Evolutionary conservation across 2,329 filamentous ascomycete genomes (phyloP).

Genomic region (Sarocladium kiliense): DNA sequence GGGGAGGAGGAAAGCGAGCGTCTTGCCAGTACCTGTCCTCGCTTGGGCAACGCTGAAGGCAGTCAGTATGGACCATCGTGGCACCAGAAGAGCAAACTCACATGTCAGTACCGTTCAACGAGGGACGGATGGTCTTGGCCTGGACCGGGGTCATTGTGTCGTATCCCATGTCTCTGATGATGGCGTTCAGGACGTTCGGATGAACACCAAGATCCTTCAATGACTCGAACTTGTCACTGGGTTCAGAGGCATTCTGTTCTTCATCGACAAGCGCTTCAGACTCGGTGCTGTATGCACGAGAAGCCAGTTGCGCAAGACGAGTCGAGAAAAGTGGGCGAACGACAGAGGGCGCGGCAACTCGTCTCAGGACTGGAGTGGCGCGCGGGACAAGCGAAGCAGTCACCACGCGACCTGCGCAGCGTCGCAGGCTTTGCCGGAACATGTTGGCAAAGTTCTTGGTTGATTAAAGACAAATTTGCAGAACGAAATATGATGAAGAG

Average conservation of each 20-base stretch:
- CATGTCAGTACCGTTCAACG: slow-evolving; percentile 77
- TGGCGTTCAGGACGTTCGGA: slow-evolving; percentile 57
- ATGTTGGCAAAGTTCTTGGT: slow-evolving; percentile 14
- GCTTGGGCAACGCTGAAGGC: slow-evolving; percentile 74
- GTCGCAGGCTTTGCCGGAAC: slow-evolving; percentile 33
- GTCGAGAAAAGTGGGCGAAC: slow-evolving; percentile 21
- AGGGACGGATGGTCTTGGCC: slow-evolving; percentile 72
- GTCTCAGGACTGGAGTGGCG: slow-evolving; percentile 15
- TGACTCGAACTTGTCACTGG: slow-evolving; percentile 37
- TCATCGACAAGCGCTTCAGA: slow-evolving; percentile 23
- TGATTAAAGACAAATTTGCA: not conserved
- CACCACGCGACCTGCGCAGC: slow-evolving; percentile 30
- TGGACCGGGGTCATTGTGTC: slow-evolving; percentile 92
- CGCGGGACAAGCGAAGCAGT: slow-evolving; percentile 18
- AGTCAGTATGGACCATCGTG: not conserved
- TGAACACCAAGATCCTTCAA: slow-evolving; percentile 50
- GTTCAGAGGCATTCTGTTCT: slow-evolving; percentile 16
- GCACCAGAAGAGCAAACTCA: slow-evolving; percentile 39
- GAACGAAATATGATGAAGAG: not conserved
- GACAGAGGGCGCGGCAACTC: slow-evolving; percentile 15
- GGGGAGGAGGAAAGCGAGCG: slow-evolving; percentile 85
- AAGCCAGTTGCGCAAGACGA: not conserved
- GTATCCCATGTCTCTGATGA: slow-evolving; percentile 70
- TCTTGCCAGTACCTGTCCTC: slow-evolving; percentile 96
- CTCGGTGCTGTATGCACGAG: slow-evolving; percentile 33